Base-by-base conservation (phyloP, 306 rosid species). In the Begonia loranthoides region DNA sequence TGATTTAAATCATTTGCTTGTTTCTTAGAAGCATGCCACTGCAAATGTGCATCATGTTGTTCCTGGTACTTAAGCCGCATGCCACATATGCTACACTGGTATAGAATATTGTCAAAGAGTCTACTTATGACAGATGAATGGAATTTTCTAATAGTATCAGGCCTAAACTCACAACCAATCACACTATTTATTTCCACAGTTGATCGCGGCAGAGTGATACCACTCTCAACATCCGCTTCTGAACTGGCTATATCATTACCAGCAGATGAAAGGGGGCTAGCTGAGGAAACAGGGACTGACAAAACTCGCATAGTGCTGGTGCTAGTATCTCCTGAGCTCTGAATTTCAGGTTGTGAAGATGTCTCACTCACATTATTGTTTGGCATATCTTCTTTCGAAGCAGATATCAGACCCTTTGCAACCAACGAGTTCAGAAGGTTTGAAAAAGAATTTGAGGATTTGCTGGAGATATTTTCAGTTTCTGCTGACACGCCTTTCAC, bases 341-440 rank as follows among this genome's bases (percentile, higher is more conserved):
- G 63, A 33, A 49, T 79, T 63, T 78, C 65, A 36, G 49, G 64
- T 63, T 60, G 78, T 38, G 55, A 39, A 13, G 36, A 73, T 54
- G 33, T 52, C 59, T 74, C 71, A 46, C 66, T 48, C 65, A 83
- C 53, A 13, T 62, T 70, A 49, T 3, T 61, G 46, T 66, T 52
- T 9, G 59, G 49, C 14, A 68, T 44, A 55, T 78, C 94, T 1
- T 72, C 52, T 56, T 81, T 81, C 36, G 74, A 69, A 36, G 95
- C 76, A 17, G 87, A 81, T 60, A 88, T 84, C 68, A 88, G 73
- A 52, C 96, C 96, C 69, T 81, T 79, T 3, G 86, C 93, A 60
- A 88, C 96, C 68, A 88, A 75, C 28, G 95, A 81, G 69, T 81
- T 88, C 68, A 88, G 59, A 58, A 88, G 88, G 76, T 69, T 73